Evolutionary conservation across 768 basidiomycete genomes (phyloP).

Genomic region (Tricholoma hemisulphureum): DNA sequence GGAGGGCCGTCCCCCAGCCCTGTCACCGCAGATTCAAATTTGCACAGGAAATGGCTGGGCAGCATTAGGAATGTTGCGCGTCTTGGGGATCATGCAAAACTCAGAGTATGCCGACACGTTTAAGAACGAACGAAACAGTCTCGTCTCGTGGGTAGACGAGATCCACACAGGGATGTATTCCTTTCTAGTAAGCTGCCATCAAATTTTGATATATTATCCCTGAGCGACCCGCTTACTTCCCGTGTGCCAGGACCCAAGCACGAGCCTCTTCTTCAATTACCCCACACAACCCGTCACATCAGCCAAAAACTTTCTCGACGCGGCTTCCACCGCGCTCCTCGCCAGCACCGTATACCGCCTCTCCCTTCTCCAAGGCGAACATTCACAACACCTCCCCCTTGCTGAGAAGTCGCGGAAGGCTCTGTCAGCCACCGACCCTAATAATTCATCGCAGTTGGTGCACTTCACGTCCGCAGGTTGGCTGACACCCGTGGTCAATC

Average conservation of each 20-base stretch:
- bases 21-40: not conserved
- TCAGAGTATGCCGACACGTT: constrained; percentile 54
- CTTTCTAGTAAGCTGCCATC: constrained; percentile 45
- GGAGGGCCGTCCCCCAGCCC: not conserved
- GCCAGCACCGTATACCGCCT: constrained; percentile 76
- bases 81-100: constrained; percentile 68
- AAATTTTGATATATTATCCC: not conserved
- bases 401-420: constrained; percentile 58
- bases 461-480: constrained; percentile 64
- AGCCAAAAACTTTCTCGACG: constrained; percentile 63
- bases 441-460: constrained; percentile 22
- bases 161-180: constrained; percentile 73
- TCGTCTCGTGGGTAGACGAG: constrained; percentile 65
- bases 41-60: constrained; percentile 82
- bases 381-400: constrained; percentile 47
- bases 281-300: constrained; percentile 44
- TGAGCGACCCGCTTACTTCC: constrained; percentile 14
- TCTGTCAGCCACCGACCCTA: constrained; percentile 22
- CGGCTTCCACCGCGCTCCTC: constrained; percentile 69
- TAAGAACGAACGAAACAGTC: constrained; percentile 51
- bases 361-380: constrained; percentile 50
- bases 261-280: constrained; percentile 70
- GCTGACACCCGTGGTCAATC: constrained; percentile 76
- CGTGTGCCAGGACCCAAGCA: constrained; percentile 34
- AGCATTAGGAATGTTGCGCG: constrained; percentile 82